phyloP scores from a whole-genome alignment of 176 grass and related monocot genomes.

The Phoenix dactylifera region DNA sequence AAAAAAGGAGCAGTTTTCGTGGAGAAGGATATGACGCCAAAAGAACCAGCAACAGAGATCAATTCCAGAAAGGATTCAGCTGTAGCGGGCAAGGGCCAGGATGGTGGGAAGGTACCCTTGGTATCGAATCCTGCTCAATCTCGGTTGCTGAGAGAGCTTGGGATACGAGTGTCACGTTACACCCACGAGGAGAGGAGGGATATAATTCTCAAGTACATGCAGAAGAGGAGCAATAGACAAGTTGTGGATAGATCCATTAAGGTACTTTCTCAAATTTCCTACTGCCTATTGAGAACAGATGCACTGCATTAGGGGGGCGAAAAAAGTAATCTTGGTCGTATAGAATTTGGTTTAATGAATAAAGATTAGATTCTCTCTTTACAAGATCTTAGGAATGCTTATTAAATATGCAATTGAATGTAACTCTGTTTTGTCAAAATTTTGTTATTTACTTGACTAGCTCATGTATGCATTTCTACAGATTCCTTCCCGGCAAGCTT shows the following conservation, averaged over 20 bases:
- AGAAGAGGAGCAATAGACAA: constrained; percentile 84
- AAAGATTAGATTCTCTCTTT: too few relatives aligned
- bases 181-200: constrained; percentile 87
- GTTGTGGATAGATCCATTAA: constrained; percentile 49
- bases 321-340: background rate
- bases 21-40: too few relatives aligned
- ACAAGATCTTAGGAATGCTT: constrained; percentile 1
- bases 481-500: constrained; percentile 73
- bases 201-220: constrained; percentile 92
- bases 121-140: constrained; percentile 29
- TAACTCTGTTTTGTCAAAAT: background rate
- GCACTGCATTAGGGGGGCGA: too few relatives aligned
- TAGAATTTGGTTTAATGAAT: background rate
- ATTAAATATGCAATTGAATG: constrained; percentile 1
- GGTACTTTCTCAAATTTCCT: constrained; percentile 16
- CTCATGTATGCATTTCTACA: constrained; percentile 10
- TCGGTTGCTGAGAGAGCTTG: constrained; percentile 72
- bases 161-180: constrained; percentile 72
- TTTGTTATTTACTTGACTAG: background rate
- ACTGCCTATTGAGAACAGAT: too few relatives aligned
- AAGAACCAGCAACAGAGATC: too few relatives aligned
- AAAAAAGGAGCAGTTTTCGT: background rate
- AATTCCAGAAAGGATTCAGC: too few relatives aligned
- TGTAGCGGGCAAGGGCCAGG: constrained; percentile 3
- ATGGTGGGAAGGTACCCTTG: background rate